Evolutionary conservation across 106 monocot species (phyloP).

Genomic region (Allium fistulosum): DNA sequence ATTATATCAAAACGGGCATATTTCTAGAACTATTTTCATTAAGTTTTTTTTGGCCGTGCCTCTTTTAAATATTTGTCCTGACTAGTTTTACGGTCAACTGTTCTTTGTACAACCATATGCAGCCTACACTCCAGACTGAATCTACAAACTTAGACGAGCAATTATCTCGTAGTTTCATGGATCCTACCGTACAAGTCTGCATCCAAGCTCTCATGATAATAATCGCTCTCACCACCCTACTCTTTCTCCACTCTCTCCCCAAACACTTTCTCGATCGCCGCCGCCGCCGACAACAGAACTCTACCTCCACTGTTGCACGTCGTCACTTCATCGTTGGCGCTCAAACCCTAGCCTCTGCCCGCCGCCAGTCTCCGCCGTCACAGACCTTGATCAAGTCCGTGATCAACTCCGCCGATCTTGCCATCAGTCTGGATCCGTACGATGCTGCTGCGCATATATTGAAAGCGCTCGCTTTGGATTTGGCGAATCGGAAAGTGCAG

Average conservation of each 20-base stretch:
- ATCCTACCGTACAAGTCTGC: not conserved
- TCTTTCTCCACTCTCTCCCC: constrained; percentile 52
- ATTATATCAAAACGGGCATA: too few relatives aligned
- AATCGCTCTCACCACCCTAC: constrained; percentile 1
- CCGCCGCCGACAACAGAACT: constrained; percentile 15
- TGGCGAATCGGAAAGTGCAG: constrained; percentile 53
- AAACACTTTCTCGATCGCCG: constrained; percentile 48
- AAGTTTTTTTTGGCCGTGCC: too few relatives aligned
- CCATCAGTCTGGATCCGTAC: constrained; percentile 60
- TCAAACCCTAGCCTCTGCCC: constrained; percentile 68
- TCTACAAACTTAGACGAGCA: too few relatives aligned
- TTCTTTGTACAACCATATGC: too few relatives aligned
- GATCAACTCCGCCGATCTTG: constrained; percentile 49
- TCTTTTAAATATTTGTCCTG: too few relatives aligned
- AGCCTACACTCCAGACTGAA: too few relatives aligned
- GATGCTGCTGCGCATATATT: constrained; percentile 78
- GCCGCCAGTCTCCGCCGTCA: constrained; percentile 21
- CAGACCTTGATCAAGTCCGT: constrained; percentile 49
- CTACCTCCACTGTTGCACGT: constrained; percentile 28
- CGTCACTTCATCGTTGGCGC: constrained; percentile 90
- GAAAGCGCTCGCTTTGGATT: constrained; percentile 62
- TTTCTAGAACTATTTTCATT: too few relatives aligned
- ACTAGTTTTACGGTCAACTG: too few relatives aligned
- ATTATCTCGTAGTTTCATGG: too few relatives aligned
- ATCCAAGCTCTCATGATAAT: constrained; percentile 7